Evolutionary conservation across 1,284 basidiomycete species (phyloP).

Genomic region (Golubevia pallescens): DNA sequence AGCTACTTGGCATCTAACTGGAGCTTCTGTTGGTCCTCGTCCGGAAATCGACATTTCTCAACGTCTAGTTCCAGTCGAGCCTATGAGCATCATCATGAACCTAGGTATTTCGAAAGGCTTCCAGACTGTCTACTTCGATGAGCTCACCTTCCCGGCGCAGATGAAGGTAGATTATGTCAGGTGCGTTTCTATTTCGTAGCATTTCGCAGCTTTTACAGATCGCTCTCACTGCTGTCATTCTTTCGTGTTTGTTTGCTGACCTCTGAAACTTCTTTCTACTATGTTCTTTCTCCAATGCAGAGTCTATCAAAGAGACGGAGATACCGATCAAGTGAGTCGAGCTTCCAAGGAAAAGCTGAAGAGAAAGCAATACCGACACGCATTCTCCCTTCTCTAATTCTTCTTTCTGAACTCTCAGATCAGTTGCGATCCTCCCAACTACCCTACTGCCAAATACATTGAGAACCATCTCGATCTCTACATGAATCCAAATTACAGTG

Average conservation of each 20-base stretch:
- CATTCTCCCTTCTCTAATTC: too few species aligned
- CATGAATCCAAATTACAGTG: constrained; percentile 39
- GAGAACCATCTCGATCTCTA: constrained; percentile 48
- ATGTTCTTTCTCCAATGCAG: not conserved
- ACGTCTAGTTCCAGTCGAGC: constrained; percentile 50
- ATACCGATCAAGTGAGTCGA: constrained; percentile 18
- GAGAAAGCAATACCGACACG: too few species aligned
- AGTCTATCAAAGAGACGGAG: constrained; percentile 54
- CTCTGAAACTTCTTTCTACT: not conserved
- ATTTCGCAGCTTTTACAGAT: not conserved
- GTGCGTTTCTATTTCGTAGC: not conserved
- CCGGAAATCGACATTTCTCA: constrained; percentile 32
- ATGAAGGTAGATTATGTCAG: constrained; percentile 57
- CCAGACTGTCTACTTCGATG: constrained; percentile 24
- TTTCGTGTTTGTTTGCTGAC: not conserved
- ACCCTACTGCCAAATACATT: constrained; percentile 46
- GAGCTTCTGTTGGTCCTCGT: constrained; percentile 24
- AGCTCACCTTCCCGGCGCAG: constrained; percentile 47
- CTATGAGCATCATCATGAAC: constrained; percentile 56
- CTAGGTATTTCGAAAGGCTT: constrained; percentile 62
- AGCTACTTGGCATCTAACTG: constrained; percentile 42
- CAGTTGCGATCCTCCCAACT: constrained; percentile 45
- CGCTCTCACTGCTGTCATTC: not conserved
- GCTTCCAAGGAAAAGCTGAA: too few species aligned
- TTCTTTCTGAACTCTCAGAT: constrained; percentile 7